Conservation (phyloP, 306 rosid species). For the Lathyrus oleraceus region DNA sequence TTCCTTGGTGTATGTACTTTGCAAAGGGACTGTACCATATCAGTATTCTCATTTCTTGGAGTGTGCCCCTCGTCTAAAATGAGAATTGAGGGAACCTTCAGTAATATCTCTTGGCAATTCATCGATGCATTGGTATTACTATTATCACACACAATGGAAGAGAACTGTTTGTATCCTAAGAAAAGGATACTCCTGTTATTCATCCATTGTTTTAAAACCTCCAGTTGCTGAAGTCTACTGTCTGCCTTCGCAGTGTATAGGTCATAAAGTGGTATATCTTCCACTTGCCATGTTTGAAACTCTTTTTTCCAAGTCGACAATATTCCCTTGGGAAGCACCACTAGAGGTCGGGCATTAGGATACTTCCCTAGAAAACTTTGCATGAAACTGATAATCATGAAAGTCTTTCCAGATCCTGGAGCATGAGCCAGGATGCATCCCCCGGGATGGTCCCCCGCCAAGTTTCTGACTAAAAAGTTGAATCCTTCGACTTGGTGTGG, state of each 20-base stretch:
- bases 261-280: constrained; percentile 76
- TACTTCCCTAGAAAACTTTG: constrained; percentile 92
- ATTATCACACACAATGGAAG: constrained; percentile 67
- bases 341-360: constrained; percentile 82
- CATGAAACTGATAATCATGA: constrained; percentile 96
- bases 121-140: constrained; percentile 41
- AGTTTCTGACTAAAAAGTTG: constrained; percentile 82
- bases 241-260: constrained; percentile 84
- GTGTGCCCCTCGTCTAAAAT: constrained; percentile 97
- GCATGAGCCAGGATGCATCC: constrained; percentile 98
- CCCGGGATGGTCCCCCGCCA: constrained; percentile 77
- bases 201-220: constrained; percentile 76
- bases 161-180: constrained; percentile 90
- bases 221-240: constrained; percentile 62
- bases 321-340: constrained; percentile 96
- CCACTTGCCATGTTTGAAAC: constrained; percentile 90
- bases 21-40: constrained; percentile 75
- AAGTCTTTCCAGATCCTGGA: constrained; percentile 96
- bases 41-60: constrained; percentile 87
- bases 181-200: constrained; percentile 77
- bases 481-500: constrained; percentile 93
- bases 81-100: constrained; percentile 73
- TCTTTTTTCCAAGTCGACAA: constrained; percentile 89
- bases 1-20: constrained; percentile 79
- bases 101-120: constrained; percentile 69